A percentile compares a stretch with the other conserved stretches of the same genome.
phyloP scores from a whole-genome alignment of 2,329 filamentous ascomycete genomes.

The Emergomyces orientalis region DNA sequence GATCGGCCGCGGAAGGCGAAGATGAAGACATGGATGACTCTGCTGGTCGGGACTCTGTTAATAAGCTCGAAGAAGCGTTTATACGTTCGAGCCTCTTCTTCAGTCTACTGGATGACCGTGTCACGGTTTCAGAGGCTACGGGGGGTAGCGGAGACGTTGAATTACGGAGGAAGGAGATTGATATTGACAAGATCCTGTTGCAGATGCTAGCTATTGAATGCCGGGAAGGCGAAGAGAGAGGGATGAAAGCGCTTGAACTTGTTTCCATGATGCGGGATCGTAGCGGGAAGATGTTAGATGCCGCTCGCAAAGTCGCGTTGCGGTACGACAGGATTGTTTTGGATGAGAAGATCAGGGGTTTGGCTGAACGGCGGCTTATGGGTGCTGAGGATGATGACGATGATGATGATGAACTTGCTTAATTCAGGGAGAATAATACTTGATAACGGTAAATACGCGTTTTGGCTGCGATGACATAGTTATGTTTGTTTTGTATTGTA shows the following conservation, averaged over 20 bases:
- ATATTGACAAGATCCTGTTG: slow-evolving; percentile 81
- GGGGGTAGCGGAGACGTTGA: slow-evolving; percentile 53
- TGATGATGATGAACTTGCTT: slow-evolving; percentile 19
- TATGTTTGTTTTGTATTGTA: not conserved
- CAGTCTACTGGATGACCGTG: slow-evolving; percentile 64
- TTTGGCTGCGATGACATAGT: not conserved
- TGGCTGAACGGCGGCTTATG: slow-evolving; percentile 61
- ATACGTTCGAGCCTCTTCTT: slow-evolving; percentile 64
- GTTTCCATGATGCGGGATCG: slow-evolving; percentile 76
- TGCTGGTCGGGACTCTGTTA: slow-evolving; percentile 44
- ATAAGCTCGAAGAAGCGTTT: slow-evolving; percentile 68
- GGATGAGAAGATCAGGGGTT: slow-evolving; percentile 79
- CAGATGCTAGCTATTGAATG: slow-evolving; percentile 87
- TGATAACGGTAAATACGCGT: not conserved
- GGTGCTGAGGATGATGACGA: slow-evolving; percentile 51
- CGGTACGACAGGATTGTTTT: slow-evolving; percentile 72
- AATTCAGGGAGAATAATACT: not conserved
- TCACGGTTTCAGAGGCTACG: slow-evolving; percentile 57
- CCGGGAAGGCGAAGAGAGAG: slow-evolving; percentile 80
- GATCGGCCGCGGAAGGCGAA: slow-evolving; percentile 29
- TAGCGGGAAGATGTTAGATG: slow-evolving; percentile 81
- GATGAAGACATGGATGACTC: slow-evolving; percentile 30
- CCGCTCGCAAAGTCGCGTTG: slow-evolving; percentile 79
- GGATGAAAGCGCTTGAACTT: slow-evolving; percentile 90
- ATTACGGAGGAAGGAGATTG: slow-evolving; percentile 64